A percentile compares a stretch with the other conserved stretches of the same genome.
Evolutionary conservation across 1,284 basidiomycete species (phyloP).

Genomic region (Sporisorium sorghi): DNA sequence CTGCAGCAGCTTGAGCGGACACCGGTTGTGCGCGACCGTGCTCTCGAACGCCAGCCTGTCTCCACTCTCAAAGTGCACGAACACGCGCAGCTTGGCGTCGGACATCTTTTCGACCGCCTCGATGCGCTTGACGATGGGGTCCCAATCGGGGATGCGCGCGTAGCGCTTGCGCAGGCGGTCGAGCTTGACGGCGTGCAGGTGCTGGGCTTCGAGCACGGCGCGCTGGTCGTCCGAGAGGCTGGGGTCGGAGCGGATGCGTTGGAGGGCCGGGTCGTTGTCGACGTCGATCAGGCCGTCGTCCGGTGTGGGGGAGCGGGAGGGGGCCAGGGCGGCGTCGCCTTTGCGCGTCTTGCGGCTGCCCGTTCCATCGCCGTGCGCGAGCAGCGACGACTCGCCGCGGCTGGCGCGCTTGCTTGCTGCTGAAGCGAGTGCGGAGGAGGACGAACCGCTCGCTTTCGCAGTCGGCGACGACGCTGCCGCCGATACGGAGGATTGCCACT

Average conservation of each 20-base stretch:
- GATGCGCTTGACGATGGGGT: constrained; percentile 46
- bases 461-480: background rate
- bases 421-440: background rate
- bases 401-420: background rate
- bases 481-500: constrained; percentile 7
- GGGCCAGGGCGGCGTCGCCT: background rate
- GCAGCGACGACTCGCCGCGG: constrained; percentile 3
- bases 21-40: constrained; percentile 41
- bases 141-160: constrained; percentile 52
- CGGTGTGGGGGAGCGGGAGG: constrained; percentile 16
- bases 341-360: constrained; percentile 1
- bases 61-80: constrained; percentile 44
- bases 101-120: constrained; percentile 49
- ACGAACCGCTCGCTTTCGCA: constrained; percentile 1
- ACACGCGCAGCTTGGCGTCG: constrained; percentile 41
- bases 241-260: constrained; percentile 30
- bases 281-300: constrained; percentile 14
- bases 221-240: constrained; percentile 23
- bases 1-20: constrained; percentile 51
- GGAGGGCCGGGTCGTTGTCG: constrained; percentile 15
- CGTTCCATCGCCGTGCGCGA: background rate
- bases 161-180: constrained; percentile 43
- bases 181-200: constrained; percentile 23
- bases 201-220: constrained; percentile 27
- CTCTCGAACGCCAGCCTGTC: constrained; percentile 47